A percentile compares a stretch with the other conserved stretches of the same genome.
phyloP scores from a whole-genome alignment of 768 basidiomycete genomes.

The Dioszegia aurantiaca region DNA sequence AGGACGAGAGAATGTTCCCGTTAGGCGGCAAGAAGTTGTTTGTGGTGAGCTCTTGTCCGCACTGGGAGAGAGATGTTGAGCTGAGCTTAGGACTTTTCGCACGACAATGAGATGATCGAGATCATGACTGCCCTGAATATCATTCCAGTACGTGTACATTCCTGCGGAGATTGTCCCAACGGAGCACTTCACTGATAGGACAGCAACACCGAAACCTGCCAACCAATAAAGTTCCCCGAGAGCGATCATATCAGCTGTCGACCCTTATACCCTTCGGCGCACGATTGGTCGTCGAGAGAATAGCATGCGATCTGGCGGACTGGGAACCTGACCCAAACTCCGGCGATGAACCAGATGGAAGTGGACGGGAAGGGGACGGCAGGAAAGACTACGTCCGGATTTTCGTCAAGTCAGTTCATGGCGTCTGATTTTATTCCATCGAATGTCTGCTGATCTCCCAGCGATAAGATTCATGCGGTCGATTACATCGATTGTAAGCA shows the following conservation, averaged over 20 bases:
- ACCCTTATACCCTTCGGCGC: slow-evolving; percentile 71
- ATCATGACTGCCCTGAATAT: slow-evolving; percentile 66
- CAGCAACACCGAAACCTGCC: slow-evolving; percentile 34
- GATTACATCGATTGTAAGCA: slow-evolving; percentile 40
- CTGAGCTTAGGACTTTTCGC: slow-evolving; percentile 64
- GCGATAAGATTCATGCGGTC: slow-evolving; percentile 43
- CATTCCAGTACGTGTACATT: slow-evolving; percentile 50
- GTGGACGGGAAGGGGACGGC: slow-evolving; percentile 30
- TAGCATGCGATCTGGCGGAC: slow-evolving; percentile 54
- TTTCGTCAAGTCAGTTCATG: slow-evolving; percentile 57
- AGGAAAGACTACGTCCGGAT: slow-evolving; percentile 63
- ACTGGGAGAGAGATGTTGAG: slow-evolving; percentile 36
- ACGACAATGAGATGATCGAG: slow-evolving; percentile 80
- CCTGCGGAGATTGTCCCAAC: neutral
- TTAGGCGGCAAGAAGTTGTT: slow-evolving; percentile 46
- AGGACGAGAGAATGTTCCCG: slow-evolving; percentile 67
- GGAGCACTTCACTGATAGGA: neutral
- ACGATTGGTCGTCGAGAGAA: slow-evolving; percentile 67
- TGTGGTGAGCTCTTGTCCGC: slow-evolving; percentile 27
- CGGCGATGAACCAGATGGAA: slow-evolving; percentile 6
- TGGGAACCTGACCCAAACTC: slow-evolving; percentile 48
- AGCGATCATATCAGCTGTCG: slow-evolving; percentile 32
- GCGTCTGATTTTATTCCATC: neutral
- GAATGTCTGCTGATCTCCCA: slow-evolving; percentile 49
- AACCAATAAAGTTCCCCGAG: slow-evolving; percentile 21